Conservation (phyloP, 1,284 basidiomycete species). For the Rhodotorula sp. region DNA sequence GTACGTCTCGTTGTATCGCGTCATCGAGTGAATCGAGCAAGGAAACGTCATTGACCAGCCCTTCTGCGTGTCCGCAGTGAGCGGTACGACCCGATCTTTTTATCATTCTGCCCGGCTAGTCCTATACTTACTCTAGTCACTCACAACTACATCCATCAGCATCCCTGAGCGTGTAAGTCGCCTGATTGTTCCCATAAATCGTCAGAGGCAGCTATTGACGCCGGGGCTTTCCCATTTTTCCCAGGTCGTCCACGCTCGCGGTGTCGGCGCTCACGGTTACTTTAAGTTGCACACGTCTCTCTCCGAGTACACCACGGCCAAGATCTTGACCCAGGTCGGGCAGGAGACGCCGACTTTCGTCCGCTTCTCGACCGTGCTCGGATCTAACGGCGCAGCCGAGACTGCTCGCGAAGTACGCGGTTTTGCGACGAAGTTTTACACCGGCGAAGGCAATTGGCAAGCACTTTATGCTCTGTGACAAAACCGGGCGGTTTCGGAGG, state of each 20-base stretch:
- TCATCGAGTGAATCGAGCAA: too few relatives aligned
- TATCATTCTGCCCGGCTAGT: too few relatives aligned
- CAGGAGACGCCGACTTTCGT: slow-evolving; percentile 71
- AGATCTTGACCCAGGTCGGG: slow-evolving; percentile 66
- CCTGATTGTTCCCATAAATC: too few relatives aligned
- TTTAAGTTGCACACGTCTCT: slow-evolving; percentile 69
- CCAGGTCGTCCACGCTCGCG: too few relatives aligned
- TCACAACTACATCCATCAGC: background rate
- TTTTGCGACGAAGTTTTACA: slow-evolving; percentile 78
- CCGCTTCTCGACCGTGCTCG: slow-evolving; percentile 78
- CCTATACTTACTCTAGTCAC: background rate
- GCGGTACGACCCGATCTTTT: background rate
- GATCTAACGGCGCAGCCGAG: slow-evolving; percentile 70
- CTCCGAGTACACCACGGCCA: slow-evolving; percentile 64
- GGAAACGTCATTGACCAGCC: too few relatives aligned
- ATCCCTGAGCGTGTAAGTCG: slow-evolving; percentile 12
- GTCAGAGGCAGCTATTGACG: too few relatives aligned
- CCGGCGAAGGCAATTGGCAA: slow-evolving; percentile 60
- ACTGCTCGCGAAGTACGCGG: slow-evolving; percentile 80
- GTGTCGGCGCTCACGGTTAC: slow-evolving; percentile 59
- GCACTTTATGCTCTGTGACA: too few relatives aligned
- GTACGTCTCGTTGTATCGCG: background rate
- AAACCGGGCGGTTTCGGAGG: too few relatives aligned
- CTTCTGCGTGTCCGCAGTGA: background rate
- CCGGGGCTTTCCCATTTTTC: too few relatives aligned